phyloP scores from a whole-genome alignment of 805 yeast genomes.

The Saccharomyces kudriavzevii region DNA sequence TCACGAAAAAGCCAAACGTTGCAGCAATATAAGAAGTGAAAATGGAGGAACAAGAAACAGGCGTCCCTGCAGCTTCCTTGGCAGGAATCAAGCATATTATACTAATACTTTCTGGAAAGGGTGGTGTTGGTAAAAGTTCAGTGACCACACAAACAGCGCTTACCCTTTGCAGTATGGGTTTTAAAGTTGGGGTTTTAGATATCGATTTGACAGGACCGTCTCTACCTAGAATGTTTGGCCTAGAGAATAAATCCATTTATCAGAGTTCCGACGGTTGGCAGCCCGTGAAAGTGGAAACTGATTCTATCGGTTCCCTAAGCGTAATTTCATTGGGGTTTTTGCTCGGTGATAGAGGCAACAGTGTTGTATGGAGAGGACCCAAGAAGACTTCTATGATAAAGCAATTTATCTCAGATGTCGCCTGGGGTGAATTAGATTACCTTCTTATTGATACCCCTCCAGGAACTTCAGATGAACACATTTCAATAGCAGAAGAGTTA shows the following conservation, averaged over 20 bases:
- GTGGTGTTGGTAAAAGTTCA: conserved; percentile 96
- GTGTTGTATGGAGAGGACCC: conserved; percentile 98
- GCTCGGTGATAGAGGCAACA: conserved; percentile 72
- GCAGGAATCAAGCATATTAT: conserved; percentile 64
- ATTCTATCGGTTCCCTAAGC: conserved; percentile 38
- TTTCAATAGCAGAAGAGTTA: conserved; percentile 89
- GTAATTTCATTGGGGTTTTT: conserved; percentile 87
- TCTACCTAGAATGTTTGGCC: conserved; percentile 90
- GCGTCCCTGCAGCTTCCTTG: conserved; percentile 30
- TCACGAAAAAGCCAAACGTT: background rate
- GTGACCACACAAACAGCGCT: conserved; percentile 91
- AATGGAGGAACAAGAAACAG: conserved; percentile 6
- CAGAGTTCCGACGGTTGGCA: conserved; percentile 86
- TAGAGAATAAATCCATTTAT: conserved; percentile 69
- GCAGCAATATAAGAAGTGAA: background rate
- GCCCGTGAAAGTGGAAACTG: conserved; percentile 51
- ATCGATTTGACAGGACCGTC: conserved; percentile 97
- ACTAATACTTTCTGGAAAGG: conserved; percentile 84
- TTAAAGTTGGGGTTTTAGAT: conserved; percentile 86
- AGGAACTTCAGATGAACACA: conserved; percentile 97
- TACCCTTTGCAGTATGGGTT: conserved; percentile 62
- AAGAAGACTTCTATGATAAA: conserved; percentile 96
- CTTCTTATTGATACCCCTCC: conserved; percentile 95
- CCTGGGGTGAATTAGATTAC: conserved; percentile 76
- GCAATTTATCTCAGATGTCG: conserved; percentile 84